These are phyloP conservation scores for Tuber melanosporum DNA, from an alignment of 495 filamentous ascomycete genomes.

Conservation along the genomic window DNA sequence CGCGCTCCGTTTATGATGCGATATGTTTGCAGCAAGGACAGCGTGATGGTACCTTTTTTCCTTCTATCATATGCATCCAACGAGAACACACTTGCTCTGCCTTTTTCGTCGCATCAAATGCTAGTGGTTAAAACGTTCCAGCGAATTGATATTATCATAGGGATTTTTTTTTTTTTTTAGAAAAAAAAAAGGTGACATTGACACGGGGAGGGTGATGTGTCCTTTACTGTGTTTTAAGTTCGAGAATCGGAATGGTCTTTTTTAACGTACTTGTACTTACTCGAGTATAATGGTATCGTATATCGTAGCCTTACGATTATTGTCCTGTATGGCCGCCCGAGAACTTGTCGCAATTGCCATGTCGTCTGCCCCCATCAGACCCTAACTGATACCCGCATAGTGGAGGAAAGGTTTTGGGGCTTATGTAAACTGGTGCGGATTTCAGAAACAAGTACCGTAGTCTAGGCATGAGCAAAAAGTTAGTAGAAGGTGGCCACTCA, in stretches of 20 bases:
- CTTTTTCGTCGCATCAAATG: conserved; percentile 2
- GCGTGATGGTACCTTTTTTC: conserved; percentile 4
- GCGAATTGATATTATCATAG: background rate
- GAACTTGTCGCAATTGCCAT: background rate
- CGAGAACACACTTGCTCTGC: background rate
- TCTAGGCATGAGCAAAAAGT: background rate
- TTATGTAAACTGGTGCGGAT: background rate
- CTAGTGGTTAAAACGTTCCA: background rate
- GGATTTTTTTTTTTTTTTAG: background rate
- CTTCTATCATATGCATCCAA: background rate
- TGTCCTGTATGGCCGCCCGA: background rate
- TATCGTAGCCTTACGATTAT: background rate
- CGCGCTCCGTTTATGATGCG: background rate
- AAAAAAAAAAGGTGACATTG: background rate
- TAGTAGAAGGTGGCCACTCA: background rate
- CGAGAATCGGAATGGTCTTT: background rate
- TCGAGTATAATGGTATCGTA: too few species aligned
- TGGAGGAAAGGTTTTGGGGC: background rate
- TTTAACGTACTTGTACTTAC: background rate
- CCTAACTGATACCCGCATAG: background rate
- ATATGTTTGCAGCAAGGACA: background rate
- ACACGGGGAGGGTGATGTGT: conserved; percentile 23
- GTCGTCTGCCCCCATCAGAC: background rate
- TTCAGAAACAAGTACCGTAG: background rate
- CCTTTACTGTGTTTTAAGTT: conserved; percentile 13